Conservation (phyloP, 73 alveolate species). For the Uronychia binucleata region DNA sequence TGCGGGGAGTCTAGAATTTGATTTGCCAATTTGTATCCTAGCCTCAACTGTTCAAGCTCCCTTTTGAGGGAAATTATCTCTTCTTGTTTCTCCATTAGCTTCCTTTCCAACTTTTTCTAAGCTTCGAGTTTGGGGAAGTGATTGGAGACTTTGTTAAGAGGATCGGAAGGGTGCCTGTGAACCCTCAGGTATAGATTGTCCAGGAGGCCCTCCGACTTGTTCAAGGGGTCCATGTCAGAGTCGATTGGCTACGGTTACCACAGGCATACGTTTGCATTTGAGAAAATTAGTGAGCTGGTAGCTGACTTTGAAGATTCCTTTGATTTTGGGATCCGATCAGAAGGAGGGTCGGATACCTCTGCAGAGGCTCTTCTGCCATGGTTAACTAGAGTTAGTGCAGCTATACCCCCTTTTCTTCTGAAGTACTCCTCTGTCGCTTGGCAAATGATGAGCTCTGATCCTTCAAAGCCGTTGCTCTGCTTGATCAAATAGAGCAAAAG, state of each 20-base stretch:
- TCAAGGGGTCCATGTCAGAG: too few relatives aligned
- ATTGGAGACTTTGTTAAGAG: too few relatives aligned
- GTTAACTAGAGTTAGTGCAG: too few relatives aligned
- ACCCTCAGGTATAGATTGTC: too few relatives aligned
- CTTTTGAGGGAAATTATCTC: not conserved
- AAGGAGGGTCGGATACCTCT: too few relatives aligned
- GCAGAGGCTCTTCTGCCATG: too few relatives aligned
- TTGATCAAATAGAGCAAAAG: not conserved
- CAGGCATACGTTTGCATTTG: too few relatives aligned
- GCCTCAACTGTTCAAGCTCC: not conserved
- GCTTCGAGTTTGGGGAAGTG: too few relatives aligned
- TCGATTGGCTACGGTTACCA: too few relatives aligned
- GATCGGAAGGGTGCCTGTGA: too few relatives aligned
- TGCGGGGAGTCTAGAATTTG: slow-evolving; percentile 6
- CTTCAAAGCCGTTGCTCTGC: not conserved
- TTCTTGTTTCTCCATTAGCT: not conserved
- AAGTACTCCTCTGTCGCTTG: not conserved
- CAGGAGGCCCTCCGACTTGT: too few relatives aligned
- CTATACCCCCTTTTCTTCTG: not conserved
- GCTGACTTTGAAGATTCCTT: not conserved
- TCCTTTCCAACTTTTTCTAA: not conserved
- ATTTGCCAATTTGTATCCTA: slow-evolving; percentile 7
- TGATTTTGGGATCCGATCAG: not conserved
- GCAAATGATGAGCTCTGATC: not conserved
- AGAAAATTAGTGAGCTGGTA: not conserved